Evolutionary conservation across 257 asterid species (phyloP).

Genomic region (Solanum sejunctum): DNA sequence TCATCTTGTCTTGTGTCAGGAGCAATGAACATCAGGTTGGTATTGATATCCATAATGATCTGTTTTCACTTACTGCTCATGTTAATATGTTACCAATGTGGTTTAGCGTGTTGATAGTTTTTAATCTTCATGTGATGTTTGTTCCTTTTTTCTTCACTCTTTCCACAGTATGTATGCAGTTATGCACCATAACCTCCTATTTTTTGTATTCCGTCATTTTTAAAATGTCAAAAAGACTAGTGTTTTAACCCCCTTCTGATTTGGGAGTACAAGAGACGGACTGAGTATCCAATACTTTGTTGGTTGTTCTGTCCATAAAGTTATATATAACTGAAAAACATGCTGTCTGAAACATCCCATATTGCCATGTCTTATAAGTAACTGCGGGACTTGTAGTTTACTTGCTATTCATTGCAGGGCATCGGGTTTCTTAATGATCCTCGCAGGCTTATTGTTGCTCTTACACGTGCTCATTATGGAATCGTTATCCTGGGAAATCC

Average conservation of each 20-base stretch:
- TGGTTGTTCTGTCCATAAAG: not conserved
- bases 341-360: not conserved
- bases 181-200: not conserved
- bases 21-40: conserved; percentile 97
- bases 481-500: conserved; percentile 96
- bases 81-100: not conserved
- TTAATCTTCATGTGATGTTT: not conserved
- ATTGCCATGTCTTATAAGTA: not conserved
- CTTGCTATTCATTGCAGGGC: conserved; percentile 37
- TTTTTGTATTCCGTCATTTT: not conserved
- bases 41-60: not conserved
- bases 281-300: not conserved
- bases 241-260: not conserved
- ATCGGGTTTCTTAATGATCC: conserved; percentile 99
- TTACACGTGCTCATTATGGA: conserved; percentile 99
- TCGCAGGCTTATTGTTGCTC: conserved; percentile 95
- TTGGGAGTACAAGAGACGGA: not conserved
- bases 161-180: not conserved
- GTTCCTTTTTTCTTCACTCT: not conserved
- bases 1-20: conserved; percentile 93
- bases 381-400: not conserved
- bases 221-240: not conserved
- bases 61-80: not conserved
- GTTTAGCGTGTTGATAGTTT: not conserved
- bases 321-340: not conserved